Evolutionary conservation across 768 basidiomycete species (phyloP).

Genomic region (Russula sp.): DNA sequence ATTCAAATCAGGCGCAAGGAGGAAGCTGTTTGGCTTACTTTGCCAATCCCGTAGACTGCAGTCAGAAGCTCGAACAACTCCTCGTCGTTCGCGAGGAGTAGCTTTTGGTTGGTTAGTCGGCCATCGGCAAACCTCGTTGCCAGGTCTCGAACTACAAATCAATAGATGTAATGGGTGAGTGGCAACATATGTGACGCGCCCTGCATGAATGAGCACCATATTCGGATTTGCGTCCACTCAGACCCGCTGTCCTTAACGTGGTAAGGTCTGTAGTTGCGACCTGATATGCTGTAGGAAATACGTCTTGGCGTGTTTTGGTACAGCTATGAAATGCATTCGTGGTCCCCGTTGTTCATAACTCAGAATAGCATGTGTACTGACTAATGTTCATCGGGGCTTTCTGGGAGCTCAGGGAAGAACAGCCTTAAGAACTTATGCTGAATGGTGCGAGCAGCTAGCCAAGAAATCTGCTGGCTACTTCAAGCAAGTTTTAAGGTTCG

Average conservation of each 20-base stretch:
- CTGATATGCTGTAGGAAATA: slow-evolving; percentile 67
- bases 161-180: not conserved
- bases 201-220: slow-evolving; percentile 48
- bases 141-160: slow-evolving; percentile 58
- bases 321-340: slow-evolving; percentile 2
- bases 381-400: slow-evolving; percentile 49
- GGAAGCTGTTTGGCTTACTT: slow-evolving; percentile 35
- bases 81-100: slow-evolving; percentile 67
- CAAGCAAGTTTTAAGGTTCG: not conserved
- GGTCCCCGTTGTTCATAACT: slow-evolving; percentile 7
- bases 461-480: slow-evolving; percentile 78
- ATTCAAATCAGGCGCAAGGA: not conserved
- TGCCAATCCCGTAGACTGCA: slow-evolving; percentile 73
- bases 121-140: slow-evolving; percentile 78
- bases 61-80: slow-evolving; percentile 69
- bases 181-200: not conserved
- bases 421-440: slow-evolving; percentile 71
- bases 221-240: slow-evolving; percentile 83
- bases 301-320: slow-evolving; percentile 12
- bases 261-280: slow-evolving; percentile 54
- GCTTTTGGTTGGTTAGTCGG: slow-evolving; percentile 62
- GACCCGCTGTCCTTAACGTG: slow-evolving; percentile 61
- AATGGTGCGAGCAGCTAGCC: slow-evolving; percentile 80
- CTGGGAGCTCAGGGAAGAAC: slow-evolving; percentile 67
- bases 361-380: slow-evolving; percentile 26